A percentile compares a stretch with the other conserved stretches of the same genome.
Conservation (phyloP, 2,329 filamentous ascomycete species). For the Fusarium bactridioides region DNA sequence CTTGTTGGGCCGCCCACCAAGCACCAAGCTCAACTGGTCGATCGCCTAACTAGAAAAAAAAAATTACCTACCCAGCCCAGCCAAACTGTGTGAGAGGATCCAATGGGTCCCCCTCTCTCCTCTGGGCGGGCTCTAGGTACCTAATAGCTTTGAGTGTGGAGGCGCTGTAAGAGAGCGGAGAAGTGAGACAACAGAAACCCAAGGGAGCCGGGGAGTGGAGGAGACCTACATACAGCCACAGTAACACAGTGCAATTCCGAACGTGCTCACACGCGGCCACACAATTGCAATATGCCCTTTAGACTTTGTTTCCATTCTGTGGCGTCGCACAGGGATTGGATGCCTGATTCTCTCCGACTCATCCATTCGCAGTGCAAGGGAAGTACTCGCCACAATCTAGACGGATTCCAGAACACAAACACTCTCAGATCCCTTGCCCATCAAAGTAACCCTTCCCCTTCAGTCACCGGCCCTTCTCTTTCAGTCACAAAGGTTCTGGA, state of each 20-base stretch:
- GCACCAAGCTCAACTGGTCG: conserved; percentile 42
- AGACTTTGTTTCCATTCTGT: conserved; percentile 6
- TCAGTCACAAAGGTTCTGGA: conserved; percentile 13
- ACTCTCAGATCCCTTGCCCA: conserved; percentile 19
- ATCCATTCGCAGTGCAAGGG: conserved; percentile 24
- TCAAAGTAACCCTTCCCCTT: conserved; percentile 10
- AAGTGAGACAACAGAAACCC: conserved; percentile 35
- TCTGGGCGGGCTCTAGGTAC: background rate
- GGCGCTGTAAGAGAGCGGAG: conserved; percentile 36
- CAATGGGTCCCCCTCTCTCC: background rate
- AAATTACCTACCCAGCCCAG: conserved; percentile 13
- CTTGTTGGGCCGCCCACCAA: conserved; percentile 45
- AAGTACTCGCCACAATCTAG: conserved; percentile 35
- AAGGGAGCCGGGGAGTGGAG: conserved; percentile 12
- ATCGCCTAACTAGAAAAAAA: conserved; percentile 34
- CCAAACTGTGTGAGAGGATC: conserved; percentile 35
- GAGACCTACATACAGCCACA: conserved; percentile 23
- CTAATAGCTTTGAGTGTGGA: conserved; percentile 32
- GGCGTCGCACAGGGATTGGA: conserved; percentile 10
- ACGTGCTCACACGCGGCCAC: background rate
- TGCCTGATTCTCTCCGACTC: conserved; percentile 25
- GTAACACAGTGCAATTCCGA: conserved; percentile 13
- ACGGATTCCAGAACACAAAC: conserved; percentile 35
- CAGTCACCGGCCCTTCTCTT: conserved; percentile 14
- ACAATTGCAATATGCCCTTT: background rate